These are phyloP conservation scores for Zymoseptoria passerinii DNA, from an alignment of 2,329 filamentous ascomycete species.

Conservation along the genomic window DNA sequence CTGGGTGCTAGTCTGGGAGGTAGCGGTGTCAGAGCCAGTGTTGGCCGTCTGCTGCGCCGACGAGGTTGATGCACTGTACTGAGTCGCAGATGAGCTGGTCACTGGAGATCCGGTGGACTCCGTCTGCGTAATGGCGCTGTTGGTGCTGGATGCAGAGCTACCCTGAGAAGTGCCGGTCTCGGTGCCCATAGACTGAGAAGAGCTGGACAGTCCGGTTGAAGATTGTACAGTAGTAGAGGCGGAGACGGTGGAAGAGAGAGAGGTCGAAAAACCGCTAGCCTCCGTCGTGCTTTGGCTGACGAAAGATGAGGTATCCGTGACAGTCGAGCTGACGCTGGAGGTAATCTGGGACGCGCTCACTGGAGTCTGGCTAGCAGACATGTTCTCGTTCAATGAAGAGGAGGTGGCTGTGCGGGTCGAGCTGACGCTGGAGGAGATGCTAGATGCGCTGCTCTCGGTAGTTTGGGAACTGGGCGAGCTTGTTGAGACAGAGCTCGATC, in stretches of 20 bases:
- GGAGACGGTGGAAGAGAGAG: not conserved
- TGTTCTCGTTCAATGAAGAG: not conserved
- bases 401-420: not conserved
- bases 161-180: not conserved
- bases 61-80: too few species aligned
- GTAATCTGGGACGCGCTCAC: not conserved
- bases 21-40: too few species aligned
- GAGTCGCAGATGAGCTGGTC: not conserved
- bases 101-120: not conserved
- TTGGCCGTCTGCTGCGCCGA: too few species aligned
- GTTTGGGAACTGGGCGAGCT: too few species aligned
- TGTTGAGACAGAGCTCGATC: too few species aligned
- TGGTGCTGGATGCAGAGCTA: not conserved
- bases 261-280: not conserved
- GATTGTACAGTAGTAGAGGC: not conserved
- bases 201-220: not conserved
- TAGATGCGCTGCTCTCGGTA: too few species aligned
- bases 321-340: not conserved
- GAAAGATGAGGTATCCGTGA: not conserved
- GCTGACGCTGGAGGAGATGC: not conserved
- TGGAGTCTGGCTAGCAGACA: not conserved
- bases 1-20: too few species aligned
- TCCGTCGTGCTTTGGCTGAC: not conserved
- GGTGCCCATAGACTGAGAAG: not conserved
- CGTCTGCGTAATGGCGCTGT: not conserved